These are phyloP conservation scores for Isatis tinctoria DNA, from an alignment of 345 rosid species.

Conservation along the genomic window DNA sequence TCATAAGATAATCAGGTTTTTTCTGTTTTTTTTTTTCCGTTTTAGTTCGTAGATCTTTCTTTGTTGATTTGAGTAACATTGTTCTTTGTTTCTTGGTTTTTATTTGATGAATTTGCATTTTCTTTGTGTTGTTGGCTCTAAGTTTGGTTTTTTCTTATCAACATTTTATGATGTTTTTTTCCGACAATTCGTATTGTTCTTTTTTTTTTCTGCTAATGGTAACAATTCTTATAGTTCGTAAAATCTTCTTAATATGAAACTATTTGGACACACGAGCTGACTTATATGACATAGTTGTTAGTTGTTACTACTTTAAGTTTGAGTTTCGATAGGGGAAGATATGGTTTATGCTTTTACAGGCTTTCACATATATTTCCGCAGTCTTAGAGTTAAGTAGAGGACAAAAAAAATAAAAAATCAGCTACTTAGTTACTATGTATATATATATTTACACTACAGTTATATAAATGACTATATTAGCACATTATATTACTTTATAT, in stretches of 20 bases:
- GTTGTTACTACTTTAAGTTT: not conserved
- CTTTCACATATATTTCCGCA: not conserved
- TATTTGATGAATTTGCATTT: slow-evolving; percentile 4
- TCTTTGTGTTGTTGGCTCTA: slow-evolving; percentile 2
- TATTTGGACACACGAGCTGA: not conserved
- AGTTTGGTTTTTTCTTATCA: slow-evolving; percentile 6
- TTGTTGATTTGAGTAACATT: slow-evolving; percentile 21
- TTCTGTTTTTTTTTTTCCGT: not conserved
- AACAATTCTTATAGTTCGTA: not conserved
- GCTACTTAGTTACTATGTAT: not conserved
- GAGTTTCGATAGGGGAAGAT: not conserved
- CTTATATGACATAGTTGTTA: not conserved
- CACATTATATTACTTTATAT: not conserved
- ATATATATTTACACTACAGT: not conserved
- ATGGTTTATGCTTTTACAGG: not conserved
- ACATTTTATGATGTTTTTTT: slow-evolving; percentile 19
- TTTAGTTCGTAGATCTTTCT: slow-evolving; percentile 18
- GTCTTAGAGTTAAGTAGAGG: not conserved
- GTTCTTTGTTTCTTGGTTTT: slow-evolving; percentile 6
- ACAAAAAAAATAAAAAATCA: no score
- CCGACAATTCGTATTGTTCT: not conserved
- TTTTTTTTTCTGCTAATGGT: not conserved
- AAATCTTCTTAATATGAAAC: not conserved
- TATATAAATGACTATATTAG: not conserved
- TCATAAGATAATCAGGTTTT: slow-evolving; percentile 19